Percentiles rank a stretch among this genome's conserved stretches.
Conservation (phyloP, 2,329 filamentous ascomycete genomes). For the Aspergillus transmontanensis region DNA sequence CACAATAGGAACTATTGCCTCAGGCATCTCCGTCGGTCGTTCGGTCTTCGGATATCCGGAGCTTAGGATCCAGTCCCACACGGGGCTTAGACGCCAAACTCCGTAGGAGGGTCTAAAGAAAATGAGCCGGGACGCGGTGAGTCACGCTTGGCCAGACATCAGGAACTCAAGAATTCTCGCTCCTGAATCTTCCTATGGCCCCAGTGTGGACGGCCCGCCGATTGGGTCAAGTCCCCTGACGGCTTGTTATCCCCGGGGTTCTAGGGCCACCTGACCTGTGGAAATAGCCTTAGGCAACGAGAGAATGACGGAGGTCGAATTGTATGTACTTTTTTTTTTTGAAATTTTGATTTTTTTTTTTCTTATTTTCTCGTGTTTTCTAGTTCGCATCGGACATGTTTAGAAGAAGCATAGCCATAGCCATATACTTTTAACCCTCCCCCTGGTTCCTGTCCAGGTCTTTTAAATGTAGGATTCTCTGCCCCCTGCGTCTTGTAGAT, state of each 20-base stretch:
- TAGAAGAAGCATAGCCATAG: not conserved
- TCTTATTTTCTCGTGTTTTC: constrained; percentile 6
- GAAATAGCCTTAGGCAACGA: constrained; percentile 16
- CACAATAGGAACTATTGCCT: not conserved
- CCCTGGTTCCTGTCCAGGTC: not conserved
- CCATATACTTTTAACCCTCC: not conserved
- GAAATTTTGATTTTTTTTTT: not conserved
- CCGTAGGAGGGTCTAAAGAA: constrained; percentile 9
- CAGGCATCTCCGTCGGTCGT: not conserved
- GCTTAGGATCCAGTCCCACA: not conserved
- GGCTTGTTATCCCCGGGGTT: constrained; percentile 16
- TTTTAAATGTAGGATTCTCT: not conserved
- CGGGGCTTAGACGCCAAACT: constrained; percentile 8
- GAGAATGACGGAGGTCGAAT: constrained; percentile 13
- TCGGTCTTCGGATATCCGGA: constrained; percentile 6
- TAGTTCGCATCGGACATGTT: not conserved
- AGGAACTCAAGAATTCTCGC: constrained; percentile 14
- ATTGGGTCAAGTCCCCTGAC: constrained; percentile 15
- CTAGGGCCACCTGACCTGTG: constrained; percentile 19
- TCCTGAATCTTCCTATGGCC: constrained; percentile 21
- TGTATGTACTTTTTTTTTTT: constrained; percentile 5
- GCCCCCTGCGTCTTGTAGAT: not conserved
- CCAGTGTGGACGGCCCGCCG: constrained; percentile 15
- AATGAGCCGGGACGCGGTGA: constrained; percentile 12
- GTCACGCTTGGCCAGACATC: constrained; percentile 6